phyloP scores from a whole-genome alignment of 2,329 filamentous ascomycete genomes.

The Colletotrichum siamense region DNA sequence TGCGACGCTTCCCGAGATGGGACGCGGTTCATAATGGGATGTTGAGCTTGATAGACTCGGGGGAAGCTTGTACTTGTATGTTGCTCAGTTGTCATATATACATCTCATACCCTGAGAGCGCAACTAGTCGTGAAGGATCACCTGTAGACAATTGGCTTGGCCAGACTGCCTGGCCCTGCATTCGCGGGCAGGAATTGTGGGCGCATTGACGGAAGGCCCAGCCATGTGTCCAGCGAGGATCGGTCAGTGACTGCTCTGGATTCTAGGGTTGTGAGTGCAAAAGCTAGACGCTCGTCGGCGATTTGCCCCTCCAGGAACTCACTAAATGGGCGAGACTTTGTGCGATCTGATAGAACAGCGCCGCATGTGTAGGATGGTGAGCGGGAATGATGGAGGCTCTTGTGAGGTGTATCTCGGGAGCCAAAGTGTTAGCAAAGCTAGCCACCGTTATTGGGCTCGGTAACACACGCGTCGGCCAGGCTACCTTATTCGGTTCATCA shows the following conservation, averaged over 20 bases:
- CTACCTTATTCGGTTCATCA: neutral
- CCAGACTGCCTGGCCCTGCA: neutral
- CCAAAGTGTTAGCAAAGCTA: neutral
- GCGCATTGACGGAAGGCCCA: neutral
- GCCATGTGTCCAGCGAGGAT: neutral
- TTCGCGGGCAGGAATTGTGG: neutral
- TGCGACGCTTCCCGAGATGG: neutral
- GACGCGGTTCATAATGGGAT: conserved; percentile 5
- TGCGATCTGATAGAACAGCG: neutral
- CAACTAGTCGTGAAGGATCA: conserved; percentile 3
- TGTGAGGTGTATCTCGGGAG: neutral
- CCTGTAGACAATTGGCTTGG: neutral
- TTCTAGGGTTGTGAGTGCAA: neutral
- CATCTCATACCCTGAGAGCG: conserved; percentile 26
- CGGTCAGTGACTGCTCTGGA: neutral
- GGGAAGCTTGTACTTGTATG: conserved; percentile 46
- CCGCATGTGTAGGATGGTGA: neutral
- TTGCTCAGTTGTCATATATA: conserved; percentile 40
- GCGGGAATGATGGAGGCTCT: neutral
- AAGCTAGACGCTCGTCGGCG: neutral
- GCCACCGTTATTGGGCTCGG: neutral
- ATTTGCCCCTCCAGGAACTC: neutral
- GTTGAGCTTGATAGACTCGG: conserved; percentile 17
- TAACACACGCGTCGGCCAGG: neutral
- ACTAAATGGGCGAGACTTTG: neutral